Percentiles rank a stretch among this genome's conserved stretches.
Evolutionary conservation across 2,329 filamentous ascomycete genomes (phyloP).

Genomic region (Acephala macrosclerotiorum): DNA sequence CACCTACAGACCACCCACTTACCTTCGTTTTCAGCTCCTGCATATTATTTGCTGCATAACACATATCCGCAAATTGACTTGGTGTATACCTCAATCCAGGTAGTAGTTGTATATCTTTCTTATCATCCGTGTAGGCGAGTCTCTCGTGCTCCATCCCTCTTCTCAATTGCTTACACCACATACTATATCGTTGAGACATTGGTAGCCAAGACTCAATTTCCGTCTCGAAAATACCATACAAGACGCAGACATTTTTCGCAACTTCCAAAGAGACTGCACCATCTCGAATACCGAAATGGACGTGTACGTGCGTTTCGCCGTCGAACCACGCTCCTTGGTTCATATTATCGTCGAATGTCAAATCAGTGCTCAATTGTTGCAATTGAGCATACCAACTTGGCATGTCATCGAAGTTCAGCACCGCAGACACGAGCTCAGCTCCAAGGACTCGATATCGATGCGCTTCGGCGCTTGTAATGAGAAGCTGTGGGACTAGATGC

Average conservation of each 20-base stretch:
- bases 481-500: not conserved
- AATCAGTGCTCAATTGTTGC: constrained; percentile 6
- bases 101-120: not conserved
- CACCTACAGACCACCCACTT: not conserved
- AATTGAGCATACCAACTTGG: not conserved
- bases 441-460: constrained; percentile 6
- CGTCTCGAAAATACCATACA: constrained; percentile 20
- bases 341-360: not conserved
- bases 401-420: constrained; percentile 3
- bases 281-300: constrained; percentile 9
- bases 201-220: constrained; percentile 17
- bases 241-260: constrained; percentile 10
- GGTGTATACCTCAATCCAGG: constrained; percentile 15
- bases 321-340: constrained; percentile 8
- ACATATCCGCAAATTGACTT: constrained; percentile 2
- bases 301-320: constrained; percentile 11
- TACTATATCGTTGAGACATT: not conserved
- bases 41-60: constrained; percentile 7
- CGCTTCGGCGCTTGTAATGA: not conserved
- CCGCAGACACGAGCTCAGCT: constrained; percentile 12
- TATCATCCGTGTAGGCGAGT: not conserved
- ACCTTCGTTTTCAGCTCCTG: constrained; percentile 11
- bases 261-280: constrained; percentile 4
- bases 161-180: constrained; percentile 14
- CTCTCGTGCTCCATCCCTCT: constrained; percentile 13